Evolutionary conservation across 2,329 filamentous ascomycete species (phyloP), one percentile per base, ranked within the genome.

Genomic region (Sclerotinia trifoliorum): DNA sequence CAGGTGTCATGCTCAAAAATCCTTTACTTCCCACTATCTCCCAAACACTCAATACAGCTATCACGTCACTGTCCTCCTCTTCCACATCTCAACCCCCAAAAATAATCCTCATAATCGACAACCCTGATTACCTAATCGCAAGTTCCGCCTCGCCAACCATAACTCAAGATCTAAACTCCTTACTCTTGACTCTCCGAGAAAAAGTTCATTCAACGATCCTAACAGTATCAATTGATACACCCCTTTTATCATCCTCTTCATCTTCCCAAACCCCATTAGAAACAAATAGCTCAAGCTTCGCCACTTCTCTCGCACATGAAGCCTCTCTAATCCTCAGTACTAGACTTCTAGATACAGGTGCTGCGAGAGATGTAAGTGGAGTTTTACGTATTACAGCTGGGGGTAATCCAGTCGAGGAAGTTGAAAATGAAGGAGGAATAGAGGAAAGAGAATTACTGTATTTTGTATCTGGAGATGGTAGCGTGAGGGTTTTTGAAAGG

Each of bases 321-420:
- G 92, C 93, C 11, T 80, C 86, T n/a, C 82, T 85, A 71, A 84
- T 94, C 4, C 80, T 96, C 74, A 87, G 91, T 70, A 80, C 95
- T 68, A 83, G 94, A 65, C 84, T 89, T 75, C 79, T 98, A 70
- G 93, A 96, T 76, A 96, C 93, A 0, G 94, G 94, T 0, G 88
- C 89, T n/a, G 94, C 94, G 71, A 89, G 86, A 77, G 94, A 97
- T 79, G 92, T 98, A 44, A 96, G 92, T 79, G 94, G 94, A 3
- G 93, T 97, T 55, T 76, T 97, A 71, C 85, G 93, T 72, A 83
- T 95, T 62, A 94, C 90, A 24, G 83, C 84, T 56, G 88, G 88
- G 4, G 80, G 74, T 19, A 77, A 75, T 32, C 75, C 29, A 10
- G 21, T 29, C 2, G 52, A 35, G 29, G 44, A 48, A 48, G 44